A percentile compares a stretch with the other conserved stretches of the same genome.
These are phyloP conservation scores for Triadica sebifera DNA, from an alignment of 345 rosid species.

Conservation along the genomic window DNA sequence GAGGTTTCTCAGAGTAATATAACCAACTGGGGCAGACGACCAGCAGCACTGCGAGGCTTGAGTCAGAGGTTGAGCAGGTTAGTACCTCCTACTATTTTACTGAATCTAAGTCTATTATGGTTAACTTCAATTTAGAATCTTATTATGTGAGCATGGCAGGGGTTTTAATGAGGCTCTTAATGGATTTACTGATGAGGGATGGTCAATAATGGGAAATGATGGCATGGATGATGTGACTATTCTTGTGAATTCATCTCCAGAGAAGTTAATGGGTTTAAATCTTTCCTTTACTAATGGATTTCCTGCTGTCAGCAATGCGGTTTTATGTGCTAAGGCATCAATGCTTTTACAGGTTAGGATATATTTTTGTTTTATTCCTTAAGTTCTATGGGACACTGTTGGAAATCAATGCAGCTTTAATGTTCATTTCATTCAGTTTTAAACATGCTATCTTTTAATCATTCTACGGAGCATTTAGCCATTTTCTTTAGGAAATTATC, in stretches of 20 bases:
- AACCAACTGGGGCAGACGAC: conserved; percentile 90
- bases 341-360: conserved; percentile 88
- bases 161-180: conserved; percentile 98
- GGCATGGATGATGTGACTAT: conserved; percentile 96
- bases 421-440: neutral
- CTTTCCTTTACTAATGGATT: conserved; percentile 82
- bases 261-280: conserved; percentile 87
- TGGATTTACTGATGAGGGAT: conserved; percentile 95
- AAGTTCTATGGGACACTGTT: neutral
- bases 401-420: neutral
- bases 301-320: conserved; percentile 72
- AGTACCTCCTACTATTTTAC: conserved; percentile 19
- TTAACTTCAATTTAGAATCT: conserved; percentile 10
- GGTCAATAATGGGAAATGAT: conserved; percentile 90
- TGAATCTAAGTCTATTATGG: neutral
- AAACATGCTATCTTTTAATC: neutral
- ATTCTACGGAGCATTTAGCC: neutral
- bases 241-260: conserved; percentile 90
- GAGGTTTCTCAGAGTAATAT: conserved; percentile 81
- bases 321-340: conserved; percentile 93
- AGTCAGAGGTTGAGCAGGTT: conserved; percentile 98
- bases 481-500: neutral
- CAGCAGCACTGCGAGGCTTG: conserved; percentile 88
- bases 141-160: conserved; percentile 36
- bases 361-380: neutral